Conservation (phyloP, 108 stramenopile genomes). For the Stephanodiscus minutulus region DNA sequence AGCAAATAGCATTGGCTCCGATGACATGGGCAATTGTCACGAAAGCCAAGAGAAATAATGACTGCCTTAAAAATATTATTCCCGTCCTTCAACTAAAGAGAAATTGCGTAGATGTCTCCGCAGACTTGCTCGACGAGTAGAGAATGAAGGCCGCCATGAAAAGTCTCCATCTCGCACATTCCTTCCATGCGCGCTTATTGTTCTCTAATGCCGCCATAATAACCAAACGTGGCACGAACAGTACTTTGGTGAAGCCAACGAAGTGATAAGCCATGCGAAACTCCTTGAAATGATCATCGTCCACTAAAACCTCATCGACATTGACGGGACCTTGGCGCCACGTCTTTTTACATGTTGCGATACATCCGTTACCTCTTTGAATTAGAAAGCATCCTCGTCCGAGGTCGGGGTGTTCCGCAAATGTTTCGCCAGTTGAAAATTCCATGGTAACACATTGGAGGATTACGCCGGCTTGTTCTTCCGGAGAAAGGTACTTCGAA, state of each 20-base stretch:
- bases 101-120: not conserved
- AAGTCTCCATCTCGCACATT: slow-evolving; percentile 53
- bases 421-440: slow-evolving; percentile 41
- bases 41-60: too few relatives aligned
- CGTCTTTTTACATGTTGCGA: not conserved
- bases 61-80: too few relatives aligned
- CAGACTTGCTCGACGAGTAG: slow-evolving; percentile 16
- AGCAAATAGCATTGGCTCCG: too few relatives aligned
- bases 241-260: slow-evolving; percentile 37
- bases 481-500: slow-evolving; percentile 41
- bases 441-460: slow-evolving; percentile 35
- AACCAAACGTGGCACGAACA: slow-evolving; percentile 40
- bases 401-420: slow-evolving; percentile 25
- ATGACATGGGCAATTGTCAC: too few relatives aligned
- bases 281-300: slow-evolving; percentile 37
- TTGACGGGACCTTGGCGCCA: slow-evolving; percentile 27
- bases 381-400: slow-evolving; percentile 45
- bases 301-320: slow-evolving; percentile 46
- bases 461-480: slow-evolving; percentile 43
- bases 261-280: slow-evolving; percentile 37
- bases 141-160: slow-evolving; percentile 33
- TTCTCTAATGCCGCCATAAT: slow-evolving; percentile 36
- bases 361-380: slow-evolving; percentile 26
- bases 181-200: slow-evolving; percentile 47
- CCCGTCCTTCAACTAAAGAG: not conserved